Evolutionary conservation across 768 basidiomycete species (phyloP), one percentile per base, ranked within the genome.

Genomic region (Boletus reticulatus): DNA sequence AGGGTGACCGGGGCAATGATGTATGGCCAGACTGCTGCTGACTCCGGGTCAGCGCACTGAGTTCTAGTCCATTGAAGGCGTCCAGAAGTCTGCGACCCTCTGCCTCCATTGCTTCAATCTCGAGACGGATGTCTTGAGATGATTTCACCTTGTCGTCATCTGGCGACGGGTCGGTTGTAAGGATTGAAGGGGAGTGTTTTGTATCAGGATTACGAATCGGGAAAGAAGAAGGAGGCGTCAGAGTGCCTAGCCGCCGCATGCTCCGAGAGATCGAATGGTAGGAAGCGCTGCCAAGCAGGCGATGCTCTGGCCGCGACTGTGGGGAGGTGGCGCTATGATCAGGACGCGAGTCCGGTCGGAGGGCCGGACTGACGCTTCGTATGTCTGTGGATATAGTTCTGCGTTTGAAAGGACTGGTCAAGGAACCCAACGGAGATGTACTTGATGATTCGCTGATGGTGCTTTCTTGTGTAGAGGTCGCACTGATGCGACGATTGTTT

Each of bases 21-120:
- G 51, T n/a, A 29, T 69, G 58, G 20, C 63, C 60, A 4, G 68
- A 50, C 48, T 22, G 45, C 8, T 67, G 59, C 42, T 68, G 72
- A 56, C 55, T 64, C 57, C 72, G 67, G 11, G 84, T 83, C 46
- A 90, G 72, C 20, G 85, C 81, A 34, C 79, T 86, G 54, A 92
- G 75, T 68, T 92, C 89, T 38, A 92, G 75, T 10, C 89, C 88
- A 61, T 83, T 88, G 68, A 92, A 92, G 4, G 89, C 88, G 64
- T 92, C 89, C 71, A 90, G 79, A 44, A 92, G 70, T 47, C 86
- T 76, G 57, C 79, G 78, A 7, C 81, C 83, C 66, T 92, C 89
- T 32, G 84, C 83, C 67, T 91, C 88, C 42, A 92, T 81, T 7
- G 77, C 70, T 55, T 79, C 73, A 42, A 92, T 87, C 62, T 91